Evolutionary conservation across 1,284 basidiomycete genomes (phyloP).

Genomic region (Pascua sp.): DNA sequence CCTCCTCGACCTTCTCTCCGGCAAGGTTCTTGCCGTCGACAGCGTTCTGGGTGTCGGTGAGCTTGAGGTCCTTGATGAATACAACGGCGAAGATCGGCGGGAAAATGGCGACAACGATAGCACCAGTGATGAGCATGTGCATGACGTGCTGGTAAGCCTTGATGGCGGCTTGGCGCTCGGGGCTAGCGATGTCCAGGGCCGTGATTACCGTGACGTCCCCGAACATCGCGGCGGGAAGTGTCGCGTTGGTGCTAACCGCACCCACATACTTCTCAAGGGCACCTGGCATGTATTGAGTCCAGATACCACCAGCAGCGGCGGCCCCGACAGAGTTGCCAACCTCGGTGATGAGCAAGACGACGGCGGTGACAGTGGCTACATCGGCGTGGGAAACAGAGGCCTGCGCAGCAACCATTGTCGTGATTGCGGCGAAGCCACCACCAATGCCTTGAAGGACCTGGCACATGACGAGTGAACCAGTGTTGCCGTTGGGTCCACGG

Average conservation of each 20-base stretch:
- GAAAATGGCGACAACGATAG: slow-evolving; percentile 44
- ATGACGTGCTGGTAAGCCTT: slow-evolving; percentile 47
- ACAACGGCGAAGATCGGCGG: slow-evolving; percentile 46
- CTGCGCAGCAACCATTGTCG: slow-evolving; percentile 71
- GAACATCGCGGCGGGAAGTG: slow-evolving; percentile 51
- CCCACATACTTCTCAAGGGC: slow-evolving; percentile 54
- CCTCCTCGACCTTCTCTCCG: slow-evolving; percentile 25
- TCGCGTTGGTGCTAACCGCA: slow-evolving; percentile 32
- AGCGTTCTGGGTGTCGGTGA: slow-evolving; percentile 53
- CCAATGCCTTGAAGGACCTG: slow-evolving; percentile 51
- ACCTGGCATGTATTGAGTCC: slow-evolving; percentile 51
- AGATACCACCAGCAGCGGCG: slow-evolving; percentile 47
- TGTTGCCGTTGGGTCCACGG: slow-evolving; percentile 59
- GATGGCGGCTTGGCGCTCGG: slow-evolving; percentile 61
- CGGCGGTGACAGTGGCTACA: slow-evolving; percentile 74
- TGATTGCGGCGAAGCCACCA: slow-evolving; percentile 64
- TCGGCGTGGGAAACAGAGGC: slow-evolving; percentile 70
- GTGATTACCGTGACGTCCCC: slow-evolving; percentile 57
- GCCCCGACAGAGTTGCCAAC: slow-evolving; percentile 56
- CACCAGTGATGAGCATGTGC: slow-evolving; percentile 41
- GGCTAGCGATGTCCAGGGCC: slow-evolving; percentile 54
- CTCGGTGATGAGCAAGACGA: slow-evolving; percentile 65
- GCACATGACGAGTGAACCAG: slow-evolving; percentile 55
- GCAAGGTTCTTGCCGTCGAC: slow-evolving; percentile 44
- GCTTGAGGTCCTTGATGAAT: slow-evolving; percentile 45